Conservation (phyloP, 2,329 filamentous ascomycete genomes). For the Fusarium tricinctum region DNA sequence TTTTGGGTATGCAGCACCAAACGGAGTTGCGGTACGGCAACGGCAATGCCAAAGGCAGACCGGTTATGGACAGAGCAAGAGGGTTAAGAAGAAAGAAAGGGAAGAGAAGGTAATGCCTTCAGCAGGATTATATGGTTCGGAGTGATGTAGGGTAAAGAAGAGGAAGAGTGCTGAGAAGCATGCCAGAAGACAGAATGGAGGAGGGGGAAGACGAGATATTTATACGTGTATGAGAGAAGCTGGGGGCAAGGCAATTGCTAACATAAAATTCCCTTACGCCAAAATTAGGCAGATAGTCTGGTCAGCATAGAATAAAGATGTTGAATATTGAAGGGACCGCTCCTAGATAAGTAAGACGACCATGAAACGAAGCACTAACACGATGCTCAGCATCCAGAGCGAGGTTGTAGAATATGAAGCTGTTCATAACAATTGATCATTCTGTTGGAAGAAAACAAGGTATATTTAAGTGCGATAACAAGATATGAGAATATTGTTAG, state of each 20-base stretch:
- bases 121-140: neutral
- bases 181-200: constrained; percentile 17
- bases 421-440: neutral
- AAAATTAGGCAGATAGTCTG: constrained; percentile 15
- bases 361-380: constrained; percentile 3
- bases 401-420: neutral
- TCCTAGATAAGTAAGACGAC: neutral
- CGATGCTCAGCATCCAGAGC: neutral
- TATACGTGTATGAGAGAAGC: constrained; percentile 38
- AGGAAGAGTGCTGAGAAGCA: constrained; percentile 16
- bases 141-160: neutral
- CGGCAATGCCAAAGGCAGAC: neutral
- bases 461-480: neutral
- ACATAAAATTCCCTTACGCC: constrained; percentile 24
- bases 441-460: rapidly evolving
- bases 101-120: neutral
- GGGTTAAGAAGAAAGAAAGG: neutral
- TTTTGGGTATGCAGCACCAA: neutral
- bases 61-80: neutral
- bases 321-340: neutral
- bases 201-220: constrained; percentile 43
- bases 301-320: neutral
- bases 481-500: neutral
- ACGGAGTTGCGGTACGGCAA: neutral
- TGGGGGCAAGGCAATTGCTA: constrained; percentile 12